Conservation (phyloP, 2,329 filamentous ascomycete species). For the Cercospora sp. region DNA sequence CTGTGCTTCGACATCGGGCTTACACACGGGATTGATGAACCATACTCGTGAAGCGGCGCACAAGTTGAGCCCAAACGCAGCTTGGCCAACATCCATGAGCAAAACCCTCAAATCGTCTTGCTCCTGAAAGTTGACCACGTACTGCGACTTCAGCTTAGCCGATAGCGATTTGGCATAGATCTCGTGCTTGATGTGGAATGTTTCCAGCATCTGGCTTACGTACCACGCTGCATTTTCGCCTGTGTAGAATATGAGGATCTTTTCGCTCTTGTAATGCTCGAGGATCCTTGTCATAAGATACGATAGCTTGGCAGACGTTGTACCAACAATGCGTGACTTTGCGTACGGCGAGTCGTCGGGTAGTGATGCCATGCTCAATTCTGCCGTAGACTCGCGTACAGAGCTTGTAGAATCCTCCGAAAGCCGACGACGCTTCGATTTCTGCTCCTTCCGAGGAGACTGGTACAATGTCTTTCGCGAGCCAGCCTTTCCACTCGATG, state of each 20-base stretch:
- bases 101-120: constrained; percentile 70
- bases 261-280: constrained; percentile 68
- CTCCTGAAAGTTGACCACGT: constrained; percentile 76
- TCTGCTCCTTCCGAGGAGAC: neutral
- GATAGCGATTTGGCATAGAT: constrained; percentile 67
- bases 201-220: constrained; percentile 77
- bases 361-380: neutral
- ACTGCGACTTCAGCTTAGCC: constrained; percentile 65
- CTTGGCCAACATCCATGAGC: constrained; percentile 87
- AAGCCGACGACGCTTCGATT: neutral
- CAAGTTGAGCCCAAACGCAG: constrained; percentile 84
- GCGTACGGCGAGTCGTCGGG: constrained; percentile 55
- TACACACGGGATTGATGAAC: constrained; percentile 85
- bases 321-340: constrained; percentile 68
- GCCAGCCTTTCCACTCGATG: neutral
- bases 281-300: constrained; percentile 76
- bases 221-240: constrained; percentile 85
- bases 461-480: neutral
- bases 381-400: neutral
- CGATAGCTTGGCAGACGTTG: constrained; percentile 81
- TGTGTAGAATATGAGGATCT: constrained; percentile 92
- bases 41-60: constrained; percentile 80
- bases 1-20: constrained; percentile 81
- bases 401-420: neutral
- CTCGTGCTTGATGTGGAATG: constrained; percentile 62